These are phyloP conservation scores for Xylariaceae sp. DNA, from an alignment of 2,329 filamentous ascomycete genomes.

Conservation along the genomic window DNA sequence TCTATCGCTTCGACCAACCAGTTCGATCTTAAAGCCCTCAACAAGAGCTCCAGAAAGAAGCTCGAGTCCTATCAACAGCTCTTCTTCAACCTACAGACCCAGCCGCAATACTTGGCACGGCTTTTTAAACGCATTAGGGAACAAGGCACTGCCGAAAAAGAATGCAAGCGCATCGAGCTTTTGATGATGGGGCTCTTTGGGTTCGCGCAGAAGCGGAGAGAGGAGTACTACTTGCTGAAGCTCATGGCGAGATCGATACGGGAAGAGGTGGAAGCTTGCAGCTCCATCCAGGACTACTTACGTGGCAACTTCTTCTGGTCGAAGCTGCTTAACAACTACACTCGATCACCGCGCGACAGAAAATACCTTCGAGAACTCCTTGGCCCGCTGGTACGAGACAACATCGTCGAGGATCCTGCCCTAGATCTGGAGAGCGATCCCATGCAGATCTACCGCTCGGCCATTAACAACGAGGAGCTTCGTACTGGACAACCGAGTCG, in stretches of 20 bases:
- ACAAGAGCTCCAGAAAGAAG: conserved; percentile 93
- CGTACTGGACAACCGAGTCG: conserved; percentile 79
- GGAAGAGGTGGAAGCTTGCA: conserved; percentile 73
- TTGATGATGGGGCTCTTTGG: conserved; percentile 95
- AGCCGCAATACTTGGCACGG: conserved; percentile 86
- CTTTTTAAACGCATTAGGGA: conserved; percentile 81
- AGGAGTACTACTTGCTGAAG: conserved; percentile 95
- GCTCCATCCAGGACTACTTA: conserved; percentile 72
- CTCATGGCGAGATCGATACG: conserved; percentile 73
- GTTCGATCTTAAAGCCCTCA: conserved; percentile 92
- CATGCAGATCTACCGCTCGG: conserved; percentile 90
- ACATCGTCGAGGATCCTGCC: conserved; percentile 84
- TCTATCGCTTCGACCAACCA: conserved; percentile 84
- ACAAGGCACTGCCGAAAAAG: conserved; percentile 79
- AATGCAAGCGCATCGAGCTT: conserved; percentile 85
- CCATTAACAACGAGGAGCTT: conserved; percentile 95
- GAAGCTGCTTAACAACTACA: conserved; percentile 79
- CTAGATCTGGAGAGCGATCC: conserved; percentile 95
- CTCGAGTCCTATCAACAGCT: conserved; percentile 95
- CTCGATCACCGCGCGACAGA: conserved; percentile 81
- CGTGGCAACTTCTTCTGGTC: conserved; percentile 91
- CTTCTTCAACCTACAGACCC: conserved; percentile 95
- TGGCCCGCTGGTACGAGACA: conserved; percentile 77
- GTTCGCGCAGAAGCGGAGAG: conserved; percentile 90
- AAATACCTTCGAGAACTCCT: conserved; percentile 86